A percentile compares a stretch with the other conserved stretches of the same genome.
Conservation (phyloP, 352 stramenopile species). For the Phytophthora meadii region DNA sequence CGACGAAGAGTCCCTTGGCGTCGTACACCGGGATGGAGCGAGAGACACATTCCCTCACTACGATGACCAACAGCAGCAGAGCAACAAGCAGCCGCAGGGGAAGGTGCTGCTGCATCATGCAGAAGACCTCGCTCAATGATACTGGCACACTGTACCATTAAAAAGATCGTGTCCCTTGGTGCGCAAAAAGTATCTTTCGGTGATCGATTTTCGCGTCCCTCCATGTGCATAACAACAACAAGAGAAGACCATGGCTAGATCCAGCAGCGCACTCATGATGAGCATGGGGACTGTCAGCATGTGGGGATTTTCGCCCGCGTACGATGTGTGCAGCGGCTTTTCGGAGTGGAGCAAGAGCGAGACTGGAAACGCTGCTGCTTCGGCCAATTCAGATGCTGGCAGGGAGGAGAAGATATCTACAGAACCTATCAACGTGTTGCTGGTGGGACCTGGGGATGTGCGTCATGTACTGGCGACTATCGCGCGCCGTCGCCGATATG, state of each 20-base stretch:
- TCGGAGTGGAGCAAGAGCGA: slow-evolving; percentile 10
- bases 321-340: slow-evolving; percentile 56
- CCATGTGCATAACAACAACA: slow-evolving; percentile 9
- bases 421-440: slow-evolving; percentile 59
- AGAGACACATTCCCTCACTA: slow-evolving; percentile 5
- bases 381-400: neutral
- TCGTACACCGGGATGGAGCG: slow-evolving; percentile 30
- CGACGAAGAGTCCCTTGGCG: slow-evolving; percentile 11
- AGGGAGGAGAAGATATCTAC: slow-evolving; percentile 19
- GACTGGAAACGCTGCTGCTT: neutral
- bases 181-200: slow-evolving; percentile 26
- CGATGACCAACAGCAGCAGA: slow-evolving; percentile 24
- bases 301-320: slow-evolving; percentile 87
- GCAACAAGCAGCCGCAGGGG: slow-evolving; percentile 4
- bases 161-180: slow-evolving; percentile 31
- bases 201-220: slow-evolving; percentile 23
- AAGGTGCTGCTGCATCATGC: slow-evolving; percentile 2
- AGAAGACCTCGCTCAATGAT: slow-evolving; percentile 3
- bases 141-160: slow-evolving; percentile 27
- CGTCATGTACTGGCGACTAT: slow-evolving; percentile 75
- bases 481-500: slow-evolving; percentile 50
- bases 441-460: slow-evolving; percentile 78
- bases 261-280: slow-evolving; percentile 68
- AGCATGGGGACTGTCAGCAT: slow-evolving; percentile 85
- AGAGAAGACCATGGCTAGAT: slow-evolving; percentile 48